A percentile compares a stretch with the other conserved stretches of the same genome.
phyloP scores from a whole-genome alignment of 2,329 filamentous ascomycete genomes.

The Clonostachys solani region DNA sequence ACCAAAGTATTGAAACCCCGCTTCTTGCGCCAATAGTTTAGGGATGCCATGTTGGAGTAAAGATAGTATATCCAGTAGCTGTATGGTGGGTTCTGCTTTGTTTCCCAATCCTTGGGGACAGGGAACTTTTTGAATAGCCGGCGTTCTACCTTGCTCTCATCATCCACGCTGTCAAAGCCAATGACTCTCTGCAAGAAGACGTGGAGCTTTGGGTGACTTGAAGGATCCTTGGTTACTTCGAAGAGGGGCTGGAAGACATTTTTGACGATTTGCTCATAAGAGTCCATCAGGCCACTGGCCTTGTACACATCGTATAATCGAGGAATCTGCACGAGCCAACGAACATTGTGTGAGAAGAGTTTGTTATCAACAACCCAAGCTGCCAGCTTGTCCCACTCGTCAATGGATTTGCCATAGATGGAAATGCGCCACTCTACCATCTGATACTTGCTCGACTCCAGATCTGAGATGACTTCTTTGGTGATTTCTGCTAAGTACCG shows the following conservation, averaged over 20 bases:
- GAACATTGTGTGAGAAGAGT: constrained; percentile 93
- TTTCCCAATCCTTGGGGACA: constrained; percentile 81
- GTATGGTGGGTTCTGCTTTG: constrained; percentile 94
- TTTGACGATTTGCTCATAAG: constrained; percentile 82
- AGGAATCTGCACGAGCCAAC: constrained; percentile 94
- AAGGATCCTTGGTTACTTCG: constrained; percentile 85
- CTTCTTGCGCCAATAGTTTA: constrained; percentile 87
- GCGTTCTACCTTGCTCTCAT: constrained; percentile 94
- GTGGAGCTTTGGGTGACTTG: constrained; percentile 86
- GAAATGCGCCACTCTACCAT: constrained; percentile 99
- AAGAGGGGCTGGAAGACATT: constrained; percentile 95
- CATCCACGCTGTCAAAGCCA: constrained; percentile 95
- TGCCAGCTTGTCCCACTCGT: constrained; percentile 97
- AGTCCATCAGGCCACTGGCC: constrained; percentile 77
- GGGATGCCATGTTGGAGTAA: constrained; percentile 87
- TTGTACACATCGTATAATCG: constrained; percentile 96
- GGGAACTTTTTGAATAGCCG: constrained; percentile 96
- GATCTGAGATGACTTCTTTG: constrained; percentile 93
- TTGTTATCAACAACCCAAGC: constrained; percentile 98
- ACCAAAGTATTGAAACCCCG: constrained; percentile 96
- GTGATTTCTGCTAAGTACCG: constrained; percentile 96
- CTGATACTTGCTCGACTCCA: constrained; percentile 98
- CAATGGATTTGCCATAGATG: constrained; percentile 85
- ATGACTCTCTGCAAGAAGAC: constrained; percentile 93
- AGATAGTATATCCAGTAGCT: constrained; percentile 99